Evolutionary conservation across 2,329 filamentous ascomycete genomes (phyloP).

Genomic region (Sclerotinia glacialis): DNA sequence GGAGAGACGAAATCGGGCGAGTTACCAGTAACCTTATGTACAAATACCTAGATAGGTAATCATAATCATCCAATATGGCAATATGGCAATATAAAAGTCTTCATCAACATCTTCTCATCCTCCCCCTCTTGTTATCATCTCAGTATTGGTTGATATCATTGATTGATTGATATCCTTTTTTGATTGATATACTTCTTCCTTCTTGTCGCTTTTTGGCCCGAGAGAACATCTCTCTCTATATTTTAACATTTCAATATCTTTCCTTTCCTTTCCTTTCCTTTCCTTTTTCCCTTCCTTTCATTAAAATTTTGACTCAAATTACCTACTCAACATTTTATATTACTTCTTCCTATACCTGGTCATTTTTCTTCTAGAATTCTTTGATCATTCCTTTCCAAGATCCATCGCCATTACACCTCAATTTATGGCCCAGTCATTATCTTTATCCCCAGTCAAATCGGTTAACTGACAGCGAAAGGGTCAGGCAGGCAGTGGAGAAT

Average conservation of each 20-base stretch:
- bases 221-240: background rate
- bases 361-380: constrained; percentile 5
- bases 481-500: constrained; percentile 15
- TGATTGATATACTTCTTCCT: background rate
- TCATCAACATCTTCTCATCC: background rate
- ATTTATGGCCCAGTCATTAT: background rate
- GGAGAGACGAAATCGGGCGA: background rate
- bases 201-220: background rate
- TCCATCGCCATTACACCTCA: constrained; percentile 3
- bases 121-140: background rate
- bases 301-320: background rate
- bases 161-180: constrained; percentile 9
- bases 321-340: constrained; percentile 2
- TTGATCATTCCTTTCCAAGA: constrained; percentile 2
- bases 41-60: background rate
- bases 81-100: background rate
- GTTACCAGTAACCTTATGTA: too few species aligned
- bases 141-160: background rate
- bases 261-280: background rate
- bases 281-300: background rate
- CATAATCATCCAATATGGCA: background rate
- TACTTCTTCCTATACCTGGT: background rate
- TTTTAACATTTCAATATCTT: background rate
- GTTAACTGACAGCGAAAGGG: constrained; percentile 15
- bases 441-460: constrained; percentile 2